A percentile compares a stretch with the other conserved stretches of the same genome.
These are phyloP conservation scores for Coriolopsis trogii DNA, from an alignment of 1,284 basidiomycete species.

Conservation along the genomic window DNA sequence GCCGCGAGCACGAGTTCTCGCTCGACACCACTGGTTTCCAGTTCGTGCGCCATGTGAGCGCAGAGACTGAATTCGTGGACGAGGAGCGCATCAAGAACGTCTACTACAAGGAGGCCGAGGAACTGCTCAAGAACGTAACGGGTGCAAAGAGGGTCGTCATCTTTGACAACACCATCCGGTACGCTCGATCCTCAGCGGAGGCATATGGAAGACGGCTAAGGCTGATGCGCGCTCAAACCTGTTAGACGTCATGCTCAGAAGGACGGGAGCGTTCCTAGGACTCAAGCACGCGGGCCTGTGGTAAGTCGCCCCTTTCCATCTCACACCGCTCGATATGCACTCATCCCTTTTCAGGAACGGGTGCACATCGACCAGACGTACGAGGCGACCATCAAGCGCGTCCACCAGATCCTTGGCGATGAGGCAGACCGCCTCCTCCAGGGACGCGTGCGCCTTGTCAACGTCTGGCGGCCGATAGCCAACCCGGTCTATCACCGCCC, in stretches of 20 bases:
- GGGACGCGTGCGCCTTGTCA: constrained; percentile 57
- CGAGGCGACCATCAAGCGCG: constrained; percentile 47
- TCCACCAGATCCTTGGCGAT: constrained; percentile 51
- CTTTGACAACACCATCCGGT: constrained; percentile 41
- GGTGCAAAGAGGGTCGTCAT: constrained; percentile 40
- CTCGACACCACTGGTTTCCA: constrained; percentile 45
- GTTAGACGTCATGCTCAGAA: constrained; percentile 15
- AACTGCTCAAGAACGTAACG: constrained; percentile 41
- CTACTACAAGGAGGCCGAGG: constrained; percentile 45
- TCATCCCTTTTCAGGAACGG: constrained; percentile 20
- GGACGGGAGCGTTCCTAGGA: constrained; percentile 14
- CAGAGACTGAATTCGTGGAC: constrained; percentile 37
- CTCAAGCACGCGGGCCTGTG: constrained; percentile 18
- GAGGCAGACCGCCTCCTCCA: constrained; percentile 46
- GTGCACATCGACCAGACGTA: constrained; percentile 64
- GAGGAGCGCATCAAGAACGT: constrained; percentile 38
- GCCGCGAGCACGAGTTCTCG: constrained; percentile 31
- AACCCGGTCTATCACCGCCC: constrained; percentile 50
- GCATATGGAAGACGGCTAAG: too few species aligned
- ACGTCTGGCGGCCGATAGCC: constrained; percentile 56
- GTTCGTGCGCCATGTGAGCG: constrained; percentile 33
- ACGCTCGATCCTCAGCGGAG: not conserved
- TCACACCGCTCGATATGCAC: not conserved
- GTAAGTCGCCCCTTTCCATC: not conserved
- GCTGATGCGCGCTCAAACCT: not conserved